Percentiles rank a stretch among this genome's conserved stretches.
Evolutionary conservation across 352 stramenopile genomes (phyloP).

Genomic region (Globisporangium nagaii): DNA sequence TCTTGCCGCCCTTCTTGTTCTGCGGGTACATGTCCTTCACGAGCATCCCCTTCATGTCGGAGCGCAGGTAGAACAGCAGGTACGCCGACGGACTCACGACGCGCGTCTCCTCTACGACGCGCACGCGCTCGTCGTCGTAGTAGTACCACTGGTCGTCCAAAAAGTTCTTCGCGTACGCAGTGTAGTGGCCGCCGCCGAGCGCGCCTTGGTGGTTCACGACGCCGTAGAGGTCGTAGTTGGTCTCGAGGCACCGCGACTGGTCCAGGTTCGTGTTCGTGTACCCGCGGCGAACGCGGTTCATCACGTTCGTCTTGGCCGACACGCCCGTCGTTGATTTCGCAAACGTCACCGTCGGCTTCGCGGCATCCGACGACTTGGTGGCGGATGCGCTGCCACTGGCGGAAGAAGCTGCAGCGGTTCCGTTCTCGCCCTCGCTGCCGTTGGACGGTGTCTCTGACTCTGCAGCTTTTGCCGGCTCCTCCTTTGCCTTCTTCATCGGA

Average conservation of each 20-base stretch:
- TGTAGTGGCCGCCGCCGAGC: conserved; percentile 85
- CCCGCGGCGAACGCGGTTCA: conserved; percentile 67
- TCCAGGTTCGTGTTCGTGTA: conserved; percentile 89
- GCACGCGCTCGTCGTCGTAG: conserved; percentile 86
- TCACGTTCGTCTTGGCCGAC: conserved; percentile 18
- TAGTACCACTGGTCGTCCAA: conserved; percentile 88
- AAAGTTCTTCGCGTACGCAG: conserved; percentile 86
- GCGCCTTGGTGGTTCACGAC: conserved; percentile 87
- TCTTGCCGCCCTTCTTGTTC: conserved; percentile 80
- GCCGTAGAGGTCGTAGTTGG: conserved; percentile 85
- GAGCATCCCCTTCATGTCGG: conserved; percentile 78
- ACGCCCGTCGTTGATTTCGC: conserved; percentile 1
- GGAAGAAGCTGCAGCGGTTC: neutral
- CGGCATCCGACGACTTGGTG: conserved; percentile 1
- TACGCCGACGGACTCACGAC: conserved; percentile 86
- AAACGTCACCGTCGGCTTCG: conserved; percentile 11
- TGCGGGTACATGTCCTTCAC: conserved; percentile 84
- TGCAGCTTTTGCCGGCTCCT: neutral
- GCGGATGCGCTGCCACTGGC: neutral
- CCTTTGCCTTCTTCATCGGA: conserved; percentile 52
- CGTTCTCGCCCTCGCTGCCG: neutral
- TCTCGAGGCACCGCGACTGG: conserved; percentile 81
- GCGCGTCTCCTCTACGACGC: conserved; percentile 81
- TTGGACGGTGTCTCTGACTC: neutral
- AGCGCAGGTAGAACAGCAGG: conserved; percentile 90